Evolutionary conservation across 371 early-diverging fungal species (phyloP).

Genomic region (Coemansia sp.): DNA sequence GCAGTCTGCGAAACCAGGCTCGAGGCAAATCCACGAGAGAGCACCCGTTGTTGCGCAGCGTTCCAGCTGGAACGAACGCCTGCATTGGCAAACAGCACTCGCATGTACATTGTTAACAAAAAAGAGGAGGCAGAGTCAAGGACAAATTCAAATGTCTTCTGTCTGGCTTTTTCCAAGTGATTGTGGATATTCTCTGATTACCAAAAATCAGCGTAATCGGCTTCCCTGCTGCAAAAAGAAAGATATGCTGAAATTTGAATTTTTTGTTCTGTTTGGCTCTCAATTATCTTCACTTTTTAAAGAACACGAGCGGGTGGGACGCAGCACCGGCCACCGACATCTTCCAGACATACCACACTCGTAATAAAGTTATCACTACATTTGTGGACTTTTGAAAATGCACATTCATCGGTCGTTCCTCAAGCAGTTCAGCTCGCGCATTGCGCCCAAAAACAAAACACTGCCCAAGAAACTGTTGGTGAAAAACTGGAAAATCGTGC

Average conservation of each 20-base stretch:
- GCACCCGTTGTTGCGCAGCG: background rate
- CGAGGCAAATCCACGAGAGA: constrained; percentile 1
- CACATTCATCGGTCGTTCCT: constrained; percentile 36
- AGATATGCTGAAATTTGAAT: background rate
- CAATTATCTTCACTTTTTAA: background rate
- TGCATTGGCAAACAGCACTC: constrained; percentile 1
- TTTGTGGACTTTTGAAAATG: constrained; percentile 4
- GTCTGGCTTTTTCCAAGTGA: background rate
- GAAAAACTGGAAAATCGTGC: constrained; percentile 62
- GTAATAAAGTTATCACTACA: background rate
- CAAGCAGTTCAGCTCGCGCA: constrained; percentile 12
- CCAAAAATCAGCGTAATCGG: background rate
- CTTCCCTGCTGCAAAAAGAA: background rate
- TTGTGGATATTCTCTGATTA: background rate
- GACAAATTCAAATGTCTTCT: background rate
- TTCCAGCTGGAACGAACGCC: background rate
- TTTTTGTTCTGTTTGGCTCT: background rate
- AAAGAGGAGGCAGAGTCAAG: background rate
- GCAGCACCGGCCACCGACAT: background rate
- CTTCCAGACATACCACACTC: background rate
- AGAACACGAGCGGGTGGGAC: background rate
- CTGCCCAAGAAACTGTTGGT: constrained; percentile 54
- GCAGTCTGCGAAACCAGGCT: background rate
- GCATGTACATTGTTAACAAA: background rate
- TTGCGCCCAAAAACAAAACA: constrained; percentile 22